Conservation (phyloP, 176 grass and related monocot genomes). For the Eremochloa ophiuroides region DNA sequence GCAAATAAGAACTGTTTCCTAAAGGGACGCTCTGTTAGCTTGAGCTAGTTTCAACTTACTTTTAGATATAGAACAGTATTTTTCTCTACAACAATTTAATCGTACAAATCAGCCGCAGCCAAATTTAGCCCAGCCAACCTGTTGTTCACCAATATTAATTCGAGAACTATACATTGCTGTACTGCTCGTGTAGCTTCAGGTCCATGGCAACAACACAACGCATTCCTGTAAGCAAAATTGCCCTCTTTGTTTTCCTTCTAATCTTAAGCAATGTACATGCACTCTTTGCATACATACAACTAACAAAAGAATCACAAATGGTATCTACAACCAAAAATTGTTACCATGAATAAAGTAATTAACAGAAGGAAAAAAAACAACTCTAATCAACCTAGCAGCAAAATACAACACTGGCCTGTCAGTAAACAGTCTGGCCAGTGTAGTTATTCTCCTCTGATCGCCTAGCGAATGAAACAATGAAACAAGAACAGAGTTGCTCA, state of each 20-base stretch:
- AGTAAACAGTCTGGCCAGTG: constrained; percentile 5
- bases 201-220: no score
- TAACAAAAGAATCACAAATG: constrained; percentile 30
- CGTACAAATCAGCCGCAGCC: no score
- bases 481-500: constrained; percentile 1
- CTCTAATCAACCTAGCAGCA: not conserved
- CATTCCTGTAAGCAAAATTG: no score
- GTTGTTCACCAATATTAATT: no score
- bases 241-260: not conserved
- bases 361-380: not conserved
- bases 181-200: no score
- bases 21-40: no score
- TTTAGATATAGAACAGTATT: no score
- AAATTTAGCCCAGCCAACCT: no score
- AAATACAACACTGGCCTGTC: constrained; percentile 22
- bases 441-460: not conserved
- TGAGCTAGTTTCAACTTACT: no score
- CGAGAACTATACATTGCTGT: no score
- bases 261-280: not conserved
- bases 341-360: not conserved
- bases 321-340: constrained; percentile 9
- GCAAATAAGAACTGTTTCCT: no score
- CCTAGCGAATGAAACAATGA: not conserved
- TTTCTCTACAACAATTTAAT: no score
- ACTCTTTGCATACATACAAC: constrained; percentile 1